Percentiles rank a stretch among this genome's conserved stretches.
phyloP scores from a whole-genome alignment of 202 grass and related monocot species.

The Zoysia matrella region DNA sequence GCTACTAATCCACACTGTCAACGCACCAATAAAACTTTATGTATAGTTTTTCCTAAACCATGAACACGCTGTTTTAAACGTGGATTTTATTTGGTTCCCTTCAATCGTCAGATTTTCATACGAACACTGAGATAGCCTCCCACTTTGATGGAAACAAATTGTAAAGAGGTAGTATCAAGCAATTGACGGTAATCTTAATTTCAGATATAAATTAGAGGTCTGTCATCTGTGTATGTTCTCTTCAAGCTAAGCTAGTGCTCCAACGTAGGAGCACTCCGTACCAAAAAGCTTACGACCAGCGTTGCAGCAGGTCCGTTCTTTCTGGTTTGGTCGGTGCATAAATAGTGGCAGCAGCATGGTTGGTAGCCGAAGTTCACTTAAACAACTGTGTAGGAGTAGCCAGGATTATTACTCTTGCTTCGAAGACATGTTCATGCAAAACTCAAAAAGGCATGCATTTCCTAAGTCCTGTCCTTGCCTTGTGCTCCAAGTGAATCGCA shows the following conservation, averaged over 20 bases:
- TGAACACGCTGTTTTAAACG: neutral
- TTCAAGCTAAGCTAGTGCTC: no score
- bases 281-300: no score
- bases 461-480: neutral
- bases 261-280: no score
- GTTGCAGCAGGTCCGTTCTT: neutral
- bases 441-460: neutral
- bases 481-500: neutral
- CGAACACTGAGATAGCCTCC: neutral
- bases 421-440: neutral
- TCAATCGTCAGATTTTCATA: neutral
- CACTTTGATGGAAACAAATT: neutral
- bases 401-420: constrained; percentile 7
- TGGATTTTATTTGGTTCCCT: neutral
- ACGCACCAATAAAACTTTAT: neutral
- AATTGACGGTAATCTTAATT: no score
- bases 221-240: no score
- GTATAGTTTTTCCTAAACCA: neutral
- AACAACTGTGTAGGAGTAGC: neutral
- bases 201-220: no score
- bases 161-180: no score
- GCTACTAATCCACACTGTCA: neutral
- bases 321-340: constrained; percentile 34
- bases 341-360: constrained; percentile 12
- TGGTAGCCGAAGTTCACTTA: constrained; percentile 30